phyloP scores from a whole-genome alignment of 805 yeast species.

The Candida nonsorbophila region DNA sequence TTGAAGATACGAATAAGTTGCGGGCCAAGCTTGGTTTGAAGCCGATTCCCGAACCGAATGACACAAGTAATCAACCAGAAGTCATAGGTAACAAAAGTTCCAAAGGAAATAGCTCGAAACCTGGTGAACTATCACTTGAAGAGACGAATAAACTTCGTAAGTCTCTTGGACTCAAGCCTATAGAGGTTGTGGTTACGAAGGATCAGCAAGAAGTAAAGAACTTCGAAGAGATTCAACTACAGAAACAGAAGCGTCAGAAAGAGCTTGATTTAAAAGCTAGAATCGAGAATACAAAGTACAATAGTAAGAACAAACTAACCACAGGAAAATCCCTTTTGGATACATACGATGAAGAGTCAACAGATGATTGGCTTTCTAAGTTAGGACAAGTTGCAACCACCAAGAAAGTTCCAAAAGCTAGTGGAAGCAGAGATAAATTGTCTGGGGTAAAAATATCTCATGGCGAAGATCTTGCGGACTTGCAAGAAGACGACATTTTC shows the following conservation, averaged over 20 bases:
- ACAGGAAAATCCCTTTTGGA: constrained; percentile 17
- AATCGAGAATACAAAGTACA: constrained; percentile 14
- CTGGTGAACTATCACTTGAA: constrained; percentile 32
- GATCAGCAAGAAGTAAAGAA: constrained; percentile 12
- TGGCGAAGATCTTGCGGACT: constrained; percentile 30
- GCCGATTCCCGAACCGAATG: constrained; percentile 21
- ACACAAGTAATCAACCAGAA: constrained; percentile 2
- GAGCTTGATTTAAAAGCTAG: constrained; percentile 10
- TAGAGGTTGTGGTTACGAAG: constrained; percentile 17
- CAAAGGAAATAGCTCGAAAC: too few relatives aligned
- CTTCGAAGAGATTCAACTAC: constrained; percentile 10
- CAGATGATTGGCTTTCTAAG: constrained; percentile 39
- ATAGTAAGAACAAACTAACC: constrained; percentile 11
- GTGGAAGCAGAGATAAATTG: constrained; percentile 10
- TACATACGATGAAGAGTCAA: constrained; percentile 21
- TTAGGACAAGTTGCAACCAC: constrained; percentile 14
- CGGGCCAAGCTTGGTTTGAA: constrained; percentile 34
- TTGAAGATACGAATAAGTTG: constrained; percentile 41
- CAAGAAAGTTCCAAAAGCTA: constrained; percentile 2
- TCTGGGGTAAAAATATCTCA: constrained; percentile 42
- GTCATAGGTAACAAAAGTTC: not conserved
- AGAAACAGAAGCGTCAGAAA: constrained; percentile 9
- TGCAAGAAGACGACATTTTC: constrained; percentile 43
- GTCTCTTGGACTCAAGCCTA: constrained; percentile 50
- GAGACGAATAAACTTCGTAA: constrained; percentile 53